These are phyloP conservation scores for Cryptosporidium sp. DNA, from an alignment of 169 alveolate species.

Conservation along the genomic window DNA sequence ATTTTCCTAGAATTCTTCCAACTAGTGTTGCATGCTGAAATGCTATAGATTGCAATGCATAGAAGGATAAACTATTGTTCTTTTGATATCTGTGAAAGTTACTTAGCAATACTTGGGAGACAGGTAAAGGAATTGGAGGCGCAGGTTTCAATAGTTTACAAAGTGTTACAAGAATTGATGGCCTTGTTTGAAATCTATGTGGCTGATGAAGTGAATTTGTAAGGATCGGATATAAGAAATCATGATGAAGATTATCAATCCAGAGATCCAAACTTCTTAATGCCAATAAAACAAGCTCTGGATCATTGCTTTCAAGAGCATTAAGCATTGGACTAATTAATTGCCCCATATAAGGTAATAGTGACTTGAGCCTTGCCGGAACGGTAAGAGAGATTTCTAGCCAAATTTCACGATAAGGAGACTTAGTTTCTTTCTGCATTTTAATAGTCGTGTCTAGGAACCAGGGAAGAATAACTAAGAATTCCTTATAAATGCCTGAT, in stretches of 20 bases:
- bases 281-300: conserved; percentile 76
- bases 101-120: conserved; percentile 43
- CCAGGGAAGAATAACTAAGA: conserved; percentile 66
- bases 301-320: conserved; percentile 74
- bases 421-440: conserved; percentile 50
- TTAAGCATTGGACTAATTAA: conserved; percentile 60
- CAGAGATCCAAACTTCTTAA: conserved; percentile 80
- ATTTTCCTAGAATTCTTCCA: conserved; percentile 78
- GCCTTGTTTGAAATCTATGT: conserved; percentile 67
- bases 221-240: conserved; percentile 80
- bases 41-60: conserved; percentile 69
- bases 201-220: conserved; percentile 71
- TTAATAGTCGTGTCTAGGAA: conserved; percentile 64
- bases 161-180: conserved; percentile 61
- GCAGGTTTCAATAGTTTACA: conserved; percentile 70
- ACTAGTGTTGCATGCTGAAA: conserved; percentile 75
- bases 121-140: conserved; percentile 70
- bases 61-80: conserved; percentile 45
- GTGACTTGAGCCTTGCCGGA: conserved; percentile 72
- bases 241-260: conserved; percentile 81
- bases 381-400: conserved; percentile 66
- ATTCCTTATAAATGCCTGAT: conserved; percentile 72
- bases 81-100: conserved; percentile 40
- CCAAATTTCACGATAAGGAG: conserved; percentile 72
- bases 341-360: conserved; percentile 73